Base-by-base conservation (phyloP, 1,284 basidiomycete species). In the Heimioporus retisporus region DNA sequence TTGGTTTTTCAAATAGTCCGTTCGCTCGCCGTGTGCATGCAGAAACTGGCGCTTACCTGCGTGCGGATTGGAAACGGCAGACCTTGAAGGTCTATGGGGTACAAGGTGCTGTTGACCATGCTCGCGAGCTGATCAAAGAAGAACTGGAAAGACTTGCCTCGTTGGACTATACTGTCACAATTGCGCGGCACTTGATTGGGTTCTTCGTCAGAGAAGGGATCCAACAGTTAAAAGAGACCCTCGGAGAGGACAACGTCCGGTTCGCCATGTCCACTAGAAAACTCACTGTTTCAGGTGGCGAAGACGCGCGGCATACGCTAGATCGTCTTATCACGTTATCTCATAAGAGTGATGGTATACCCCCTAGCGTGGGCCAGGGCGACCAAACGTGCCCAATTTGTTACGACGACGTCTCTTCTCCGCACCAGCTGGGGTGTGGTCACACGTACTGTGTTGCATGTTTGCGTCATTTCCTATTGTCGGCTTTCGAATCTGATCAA, bases 371-470 rank as follows among this genome's bases (percentile, higher is more conserved):
- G 51, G 63, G 68, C 13, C 58, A 65, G 28, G 72, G 61, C 42
- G 69, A 77, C 55, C 74, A 76, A 19, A 68, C 56, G 4, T 90
- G 88, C 68, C 88, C 88, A 3, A 79, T 90, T 58, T 90, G 88
- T 69, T 83, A 81, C 56, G 83, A 84, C 68, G 69, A 75, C 2
- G 78, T 84, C 19, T 81, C 84, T 4, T 77, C 81, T 61, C 85
- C 87, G 2, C 74, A 85, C 44, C 72, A 73, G 28, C 77, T 90
- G 28, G 82, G 78, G 0, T 90, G 88, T 62, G 83, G 84, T 6
- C 89, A 90, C 67, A 69, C 78, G 6, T 90, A 88, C 68, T 90
- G 88, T 68, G 75, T 80, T 5, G 78, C 79, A 7, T 90, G 88
- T 64, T 71, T 90, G 31, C 81, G 80, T 3, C 86, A 88, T 68